Evolutionary conservation across 2,329 filamentous ascomycete species (phyloP).

Genomic region (Berkeleyomyces basicola): DNA sequence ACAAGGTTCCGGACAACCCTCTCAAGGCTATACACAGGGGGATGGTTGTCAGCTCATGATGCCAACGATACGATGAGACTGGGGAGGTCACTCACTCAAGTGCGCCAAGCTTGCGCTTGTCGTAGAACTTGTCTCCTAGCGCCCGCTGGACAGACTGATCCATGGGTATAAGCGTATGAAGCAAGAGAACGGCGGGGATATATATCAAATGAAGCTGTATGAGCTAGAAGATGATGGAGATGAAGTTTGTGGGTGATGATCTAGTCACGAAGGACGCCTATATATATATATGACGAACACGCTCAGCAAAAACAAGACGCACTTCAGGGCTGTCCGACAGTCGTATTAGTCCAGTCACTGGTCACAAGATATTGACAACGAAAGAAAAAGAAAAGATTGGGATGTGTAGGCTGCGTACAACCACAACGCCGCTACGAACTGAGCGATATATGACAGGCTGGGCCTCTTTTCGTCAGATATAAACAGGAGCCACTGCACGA

Average conservation of each 20-base stretch:
- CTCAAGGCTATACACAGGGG: slow-evolving; percentile 51
- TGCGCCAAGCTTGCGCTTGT: slow-evolving; percentile 91
- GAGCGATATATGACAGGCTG: too few species aligned
- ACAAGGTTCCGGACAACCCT: slow-evolving; percentile 75
- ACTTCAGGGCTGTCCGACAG: too few species aligned
- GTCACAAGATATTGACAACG: too few species aligned
- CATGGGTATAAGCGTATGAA: slow-evolving; percentile 35
- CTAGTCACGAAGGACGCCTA: not conserved
- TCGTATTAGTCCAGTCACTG: too few species aligned
- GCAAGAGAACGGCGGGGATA: not conserved
- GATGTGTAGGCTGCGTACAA: too few species aligned
- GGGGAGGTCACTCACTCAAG: slow-evolving; percentile 54
- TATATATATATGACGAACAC: too few species aligned
- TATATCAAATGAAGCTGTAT: not conserved
- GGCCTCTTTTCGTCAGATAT: too few species aligned
- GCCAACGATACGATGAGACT: not conserved
- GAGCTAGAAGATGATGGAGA: not conserved
- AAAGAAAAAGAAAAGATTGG: too few species aligned
- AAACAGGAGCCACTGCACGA: too few species aligned
- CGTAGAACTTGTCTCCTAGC: slow-evolving; percentile 95
- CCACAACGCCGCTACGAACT: too few species aligned
- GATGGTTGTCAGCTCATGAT: slow-evolving; percentile 1
- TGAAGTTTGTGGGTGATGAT: not conserved
- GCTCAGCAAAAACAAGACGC: too few species aligned
- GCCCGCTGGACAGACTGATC: slow-evolving; percentile 78